Evolutionary conservation across 2,329 filamentous ascomycete species (phyloP).

Genomic region (Ascochyta koolunga): DNA sequence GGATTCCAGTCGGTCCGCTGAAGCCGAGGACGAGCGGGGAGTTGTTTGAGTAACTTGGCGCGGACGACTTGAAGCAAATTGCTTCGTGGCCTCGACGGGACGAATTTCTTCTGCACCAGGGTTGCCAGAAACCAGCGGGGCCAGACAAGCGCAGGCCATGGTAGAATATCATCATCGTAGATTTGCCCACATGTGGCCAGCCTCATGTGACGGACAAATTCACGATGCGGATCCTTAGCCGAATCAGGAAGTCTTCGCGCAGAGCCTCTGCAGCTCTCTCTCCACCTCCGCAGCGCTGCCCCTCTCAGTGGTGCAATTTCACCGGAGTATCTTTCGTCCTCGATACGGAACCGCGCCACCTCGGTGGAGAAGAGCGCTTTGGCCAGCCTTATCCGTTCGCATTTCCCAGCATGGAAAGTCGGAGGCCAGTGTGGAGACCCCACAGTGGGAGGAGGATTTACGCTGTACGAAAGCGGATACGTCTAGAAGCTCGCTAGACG

Average conservation of each 20-base stretch:
- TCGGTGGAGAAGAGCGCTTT: constrained; percentile 16
- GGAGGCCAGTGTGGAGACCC: constrained; percentile 27
- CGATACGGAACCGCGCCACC: constrained; percentile 12
- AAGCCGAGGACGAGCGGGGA: constrained; percentile 12
- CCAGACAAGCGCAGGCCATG: constrained; percentile 15
- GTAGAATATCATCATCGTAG: constrained; percentile 12
- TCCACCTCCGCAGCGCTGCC: constrained; percentile 7
- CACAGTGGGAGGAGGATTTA: constrained; percentile 23
- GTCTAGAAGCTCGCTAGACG: constrained; percentile 33
- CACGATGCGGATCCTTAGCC: constrained; percentile 21
- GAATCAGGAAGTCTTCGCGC: constrained; percentile 14
- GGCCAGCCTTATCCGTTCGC: constrained; percentile 22
- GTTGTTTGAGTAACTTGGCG: neutral
- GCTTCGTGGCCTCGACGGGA: neutral
- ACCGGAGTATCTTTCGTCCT: constrained; percentile 19
- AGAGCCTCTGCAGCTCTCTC: constrained; percentile 2
- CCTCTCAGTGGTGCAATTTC: constrained; percentile 21
- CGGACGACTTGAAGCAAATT: constrained; percentile 5
- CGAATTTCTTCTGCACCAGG: neutral
- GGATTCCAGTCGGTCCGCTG: constrained; percentile 12
- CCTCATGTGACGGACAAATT: constrained; percentile 20
- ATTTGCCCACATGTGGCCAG: constrained; percentile 16
- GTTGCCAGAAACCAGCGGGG: constrained; percentile 1
- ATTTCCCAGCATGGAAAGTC: constrained; percentile 15
- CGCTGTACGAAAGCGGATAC: constrained; percentile 17